Conservation (phyloP, 495 filamentous ascomycete species). For the Rostrohypoxylon terebratum region DNA sequence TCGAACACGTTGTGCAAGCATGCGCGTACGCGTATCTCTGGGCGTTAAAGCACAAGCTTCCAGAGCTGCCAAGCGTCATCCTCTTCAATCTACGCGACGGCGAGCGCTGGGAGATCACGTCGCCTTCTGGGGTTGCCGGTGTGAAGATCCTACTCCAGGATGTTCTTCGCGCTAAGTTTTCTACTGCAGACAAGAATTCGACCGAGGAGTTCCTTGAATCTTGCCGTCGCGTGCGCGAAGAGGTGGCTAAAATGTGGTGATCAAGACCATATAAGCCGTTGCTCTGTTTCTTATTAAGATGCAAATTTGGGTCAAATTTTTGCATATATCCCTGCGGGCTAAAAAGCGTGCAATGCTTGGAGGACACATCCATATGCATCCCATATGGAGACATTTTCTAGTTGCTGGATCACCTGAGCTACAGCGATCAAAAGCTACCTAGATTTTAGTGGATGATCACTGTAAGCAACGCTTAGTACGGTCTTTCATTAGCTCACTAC, state of each 20-base stretch:
- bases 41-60: neutral
- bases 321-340: no score
- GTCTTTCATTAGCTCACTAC: no score
- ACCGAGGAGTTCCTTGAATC: slow-evolving; percentile 3
- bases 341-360: no score
- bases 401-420: no score
- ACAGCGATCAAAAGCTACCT: neutral
- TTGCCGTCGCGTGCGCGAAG: slow-evolving; percentile 4
- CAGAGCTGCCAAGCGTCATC: neutral
- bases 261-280: neutral
- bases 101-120: slow-evolving; percentile 8
- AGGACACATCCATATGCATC: no score
- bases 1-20: neutral
- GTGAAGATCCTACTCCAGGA: neutral
- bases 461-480: neutral
- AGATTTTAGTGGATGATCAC: neutral
- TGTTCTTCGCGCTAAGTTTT: neutral
- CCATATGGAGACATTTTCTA: no score
- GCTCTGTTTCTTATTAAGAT: no score
- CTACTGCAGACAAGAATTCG: neutral
- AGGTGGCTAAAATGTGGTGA: slow-evolving; percentile 3
- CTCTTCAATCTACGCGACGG: slow-evolving; percentile 13
- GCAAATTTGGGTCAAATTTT: no score
- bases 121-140: neutral
- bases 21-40: slow-evolving; percentile 11